Evolutionary conservation across 2,329 filamentous ascomycete genomes (phyloP), one percentile per base, ranked within the genome.

Genomic region (Aureobasidium sp.): DNA sequence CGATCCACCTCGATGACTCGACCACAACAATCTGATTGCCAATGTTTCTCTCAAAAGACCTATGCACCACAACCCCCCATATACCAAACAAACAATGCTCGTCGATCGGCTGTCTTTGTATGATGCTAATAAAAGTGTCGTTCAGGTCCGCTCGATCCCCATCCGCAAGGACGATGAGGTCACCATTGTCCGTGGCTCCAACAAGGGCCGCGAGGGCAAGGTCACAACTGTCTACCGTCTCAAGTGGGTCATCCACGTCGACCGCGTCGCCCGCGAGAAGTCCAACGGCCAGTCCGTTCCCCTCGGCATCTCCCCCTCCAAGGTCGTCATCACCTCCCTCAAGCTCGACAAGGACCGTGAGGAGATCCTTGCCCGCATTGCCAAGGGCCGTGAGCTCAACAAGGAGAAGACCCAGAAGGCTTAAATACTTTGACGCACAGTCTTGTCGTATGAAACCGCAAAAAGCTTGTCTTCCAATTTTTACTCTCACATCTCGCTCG

Each of bases 151-250:
- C 83, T 87, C 86, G 79, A 96, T 97, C 78, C 94, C 93, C 77
- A 86, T 97, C 83, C 91, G 93, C 83, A 96, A 96, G 83, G 93
- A 96, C 77, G 90, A 75, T 68, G 72, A 74, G 68, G 91, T 97
- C 77, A 84, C 83, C 76, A 89, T 99, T 74, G 88, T 93, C 77
- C 92, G 94, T 72, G 94, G 94, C 74, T 82, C 83, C 81, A 89
- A 96, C 86, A 97, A 97, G 86, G 94, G 93, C 77, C 91, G 91
- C 75, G 93, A 97, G 84, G 94, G 94, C 84, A 97, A 97, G 85
- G 85, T 99, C 81, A 92, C 88, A 74, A 90, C 90, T 74, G 93
- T 97, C 78, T 99, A 96, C 88, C 91, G 91, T 79, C 89, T 96
- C 75, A 97, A 97, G 82, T 99, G 94, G 82, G 85, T 91, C 76